phyloP scores from a whole-genome alignment of 805 yeast species.

The Cyberlindnera saturnus region DNA sequence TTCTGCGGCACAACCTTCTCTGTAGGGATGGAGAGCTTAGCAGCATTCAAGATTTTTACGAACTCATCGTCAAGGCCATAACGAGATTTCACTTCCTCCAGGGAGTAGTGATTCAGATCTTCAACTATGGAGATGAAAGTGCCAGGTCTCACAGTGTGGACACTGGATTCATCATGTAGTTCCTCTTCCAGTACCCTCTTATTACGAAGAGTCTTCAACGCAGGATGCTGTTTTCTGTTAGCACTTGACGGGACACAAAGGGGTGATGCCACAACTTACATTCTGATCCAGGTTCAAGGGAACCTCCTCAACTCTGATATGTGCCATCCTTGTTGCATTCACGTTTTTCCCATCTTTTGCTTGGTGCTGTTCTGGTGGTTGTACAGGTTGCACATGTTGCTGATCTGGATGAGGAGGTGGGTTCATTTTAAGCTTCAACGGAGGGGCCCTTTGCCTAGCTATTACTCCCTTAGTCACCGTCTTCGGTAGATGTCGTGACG shows the following conservation, averaged over 20 bases:
- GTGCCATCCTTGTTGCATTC: slow-evolving; percentile 14
- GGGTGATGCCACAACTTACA: neutral
- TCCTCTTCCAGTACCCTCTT: slow-evolving; percentile 7
- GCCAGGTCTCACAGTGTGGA: slow-evolving; percentile 9
- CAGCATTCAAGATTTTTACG: neutral
- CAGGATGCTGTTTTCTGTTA: slow-evolving; percentile 9
- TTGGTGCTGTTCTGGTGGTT: neutral
- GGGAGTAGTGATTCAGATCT: slow-evolving; percentile 11
- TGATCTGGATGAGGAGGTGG: neutral
- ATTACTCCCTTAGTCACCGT: neutral
- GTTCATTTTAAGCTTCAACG: no score
- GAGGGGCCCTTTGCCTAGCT: no score
- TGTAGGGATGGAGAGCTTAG: slow-evolving; percentile 5
- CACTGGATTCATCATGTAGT: neutral
- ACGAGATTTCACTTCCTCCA: slow-evolving; percentile 8
- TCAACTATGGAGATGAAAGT: slow-evolving; percentile 17
- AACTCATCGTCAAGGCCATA: slow-evolving; percentile 9
- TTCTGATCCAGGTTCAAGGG: slow-evolving; percentile 15
- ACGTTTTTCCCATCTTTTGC: neutral
- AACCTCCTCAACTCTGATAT: slow-evolving; percentile 11
- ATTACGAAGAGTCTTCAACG: slow-evolving; percentile 14
- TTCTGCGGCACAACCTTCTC: neutral
- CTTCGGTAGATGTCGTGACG: neutral
- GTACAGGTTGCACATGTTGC: neutral
- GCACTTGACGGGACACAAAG: no score